These are phyloP conservation scores for Sphaerostilbella broomeana DNA, from an alignment of 2,329 filamentous ascomycete species.

Conservation along the genomic window DNA sequence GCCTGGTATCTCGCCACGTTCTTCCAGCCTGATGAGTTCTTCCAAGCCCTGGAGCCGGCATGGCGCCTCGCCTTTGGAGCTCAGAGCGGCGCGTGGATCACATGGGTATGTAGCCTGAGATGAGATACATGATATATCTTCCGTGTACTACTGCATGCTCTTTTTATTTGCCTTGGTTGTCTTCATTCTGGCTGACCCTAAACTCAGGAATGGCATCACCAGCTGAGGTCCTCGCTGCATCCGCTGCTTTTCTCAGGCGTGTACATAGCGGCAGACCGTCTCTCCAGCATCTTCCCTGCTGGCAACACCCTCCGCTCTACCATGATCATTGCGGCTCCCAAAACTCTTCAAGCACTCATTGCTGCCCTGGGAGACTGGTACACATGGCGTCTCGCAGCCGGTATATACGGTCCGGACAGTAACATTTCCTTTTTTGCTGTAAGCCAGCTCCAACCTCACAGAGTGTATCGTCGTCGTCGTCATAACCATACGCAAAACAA, in stretches of 20 bases:
- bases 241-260: constrained; percentile 75
- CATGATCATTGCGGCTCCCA: constrained; percentile 66
- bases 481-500: too few species aligned
- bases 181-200: constrained; percentile 13
- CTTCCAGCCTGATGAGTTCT: constrained; percentile 98
- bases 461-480: too few species aligned
- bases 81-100: constrained; percentile 79
- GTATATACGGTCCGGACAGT: constrained; percentile 61
- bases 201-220: constrained; percentile 79
- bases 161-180: background rate
- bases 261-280: constrained; percentile 57
- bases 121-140: background rate
- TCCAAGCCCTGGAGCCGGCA: constrained; percentile 89
- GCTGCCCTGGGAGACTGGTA: constrained; percentile 78
- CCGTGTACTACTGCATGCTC: background rate
- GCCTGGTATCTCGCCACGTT: constrained; percentile 76
- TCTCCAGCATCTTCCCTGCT: constrained; percentile 49
- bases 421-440: constrained; percentile 64
- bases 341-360: constrained; percentile 67
- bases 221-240: constrained; percentile 83
- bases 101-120: constrained; percentile 64
- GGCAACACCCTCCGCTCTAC: constrained; percentile 53
- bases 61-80: constrained; percentile 81
- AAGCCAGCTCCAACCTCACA: too few species aligned
- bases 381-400: constrained; percentile 74